Base-by-base conservation (phyloP, 2,329 filamentous ascomycete genomes). In the Alternaria triticimaculans region DNA sequence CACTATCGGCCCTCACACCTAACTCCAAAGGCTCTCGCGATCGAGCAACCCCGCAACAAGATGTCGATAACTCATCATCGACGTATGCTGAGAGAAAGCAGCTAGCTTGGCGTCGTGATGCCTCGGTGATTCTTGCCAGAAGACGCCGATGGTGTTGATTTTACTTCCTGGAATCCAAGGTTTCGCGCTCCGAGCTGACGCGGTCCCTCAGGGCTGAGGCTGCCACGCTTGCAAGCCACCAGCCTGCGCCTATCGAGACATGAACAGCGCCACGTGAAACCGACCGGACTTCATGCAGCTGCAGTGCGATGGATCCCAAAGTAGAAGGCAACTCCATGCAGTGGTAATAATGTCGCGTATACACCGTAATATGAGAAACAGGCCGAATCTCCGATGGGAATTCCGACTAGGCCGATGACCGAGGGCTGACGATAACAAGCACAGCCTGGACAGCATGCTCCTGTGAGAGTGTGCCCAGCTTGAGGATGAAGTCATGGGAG, bases 101-200 rank as follows among this genome's bases (percentile, higher is more conserved):
- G 23, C 26, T 18, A 49, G 49, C 28, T 59, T 37, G 23, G 41
- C 18, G 11, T 49, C 3, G 43, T 41, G 41, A 59, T 49, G n/a
- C 25, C 15, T 50, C 44, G 58, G 58, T 37, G n/a, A n/a, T 41
- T 14, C n/a, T 8, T 2, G 10, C 2, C 9, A 45, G 20, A 14
- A 51, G 21, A 15, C n/a, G 43, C 48, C 55, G 37, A 62, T 43
- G 58, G 55, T 54, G 46, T 53, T 62, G 37, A 41, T 53, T 43
- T 21, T 41, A 41, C 49, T 53, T 53, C 20, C 28, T 53, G 20
- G 49, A 37, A n/a, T 53, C 49, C 49, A 49, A n/a, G 28, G 55
- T 14, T 26, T 21, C 18, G 15, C 30, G n/a, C 33, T 14, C 10
- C 14, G 45, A 33, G 33, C 58, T 26, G 43, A 49, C 26, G 18